These are phyloP conservation scores for Rubia yunnanensis DNA, from an alignment of 257 asterid genomes.

Conservation along the genomic window DNA sequence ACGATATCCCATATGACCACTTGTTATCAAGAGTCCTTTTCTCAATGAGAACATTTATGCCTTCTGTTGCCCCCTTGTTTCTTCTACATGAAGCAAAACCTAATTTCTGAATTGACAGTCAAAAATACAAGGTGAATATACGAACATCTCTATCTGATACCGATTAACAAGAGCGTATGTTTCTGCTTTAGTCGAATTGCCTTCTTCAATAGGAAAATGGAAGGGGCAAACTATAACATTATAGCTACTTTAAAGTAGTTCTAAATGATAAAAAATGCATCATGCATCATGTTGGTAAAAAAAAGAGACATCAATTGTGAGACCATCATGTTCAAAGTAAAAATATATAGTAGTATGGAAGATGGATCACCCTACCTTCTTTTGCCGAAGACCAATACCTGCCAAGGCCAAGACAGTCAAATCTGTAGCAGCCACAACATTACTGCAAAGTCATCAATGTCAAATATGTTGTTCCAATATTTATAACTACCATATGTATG, in stretches of 20 bases:
- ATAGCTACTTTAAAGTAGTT: neutral
- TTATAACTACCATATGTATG: constrained; percentile 11
- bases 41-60: constrained; percentile 89
- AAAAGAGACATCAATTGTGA: neutral
- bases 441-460: constrained; percentile 55
- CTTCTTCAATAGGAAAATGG: neutral
- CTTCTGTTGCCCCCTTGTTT: constrained; percentile 88
- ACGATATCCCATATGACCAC: constrained; percentile 91
- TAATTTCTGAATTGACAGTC: constrained; percentile 54
- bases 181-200: constrained; percentile 1
- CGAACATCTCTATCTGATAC: neutral
- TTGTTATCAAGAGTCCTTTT: constrained; percentile 66
- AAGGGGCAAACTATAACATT: neutral
- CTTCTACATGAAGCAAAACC: constrained; percentile 95
- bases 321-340: neutral
- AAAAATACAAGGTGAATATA: neutral
- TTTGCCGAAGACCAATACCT: constrained; percentile 83
- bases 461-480: constrained; percentile 21
- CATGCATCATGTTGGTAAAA: neutral
- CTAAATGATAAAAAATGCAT: neutral
- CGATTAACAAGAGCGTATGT: neutral
- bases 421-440: constrained; percentile 98
- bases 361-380: constrained; percentile 50
- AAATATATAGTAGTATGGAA: neutral
- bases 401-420: constrained; percentile 89